Evolutionary conservation across 805 yeast species (phyloP).

Genomic region (Hanseniaspora lachancei): DNA sequence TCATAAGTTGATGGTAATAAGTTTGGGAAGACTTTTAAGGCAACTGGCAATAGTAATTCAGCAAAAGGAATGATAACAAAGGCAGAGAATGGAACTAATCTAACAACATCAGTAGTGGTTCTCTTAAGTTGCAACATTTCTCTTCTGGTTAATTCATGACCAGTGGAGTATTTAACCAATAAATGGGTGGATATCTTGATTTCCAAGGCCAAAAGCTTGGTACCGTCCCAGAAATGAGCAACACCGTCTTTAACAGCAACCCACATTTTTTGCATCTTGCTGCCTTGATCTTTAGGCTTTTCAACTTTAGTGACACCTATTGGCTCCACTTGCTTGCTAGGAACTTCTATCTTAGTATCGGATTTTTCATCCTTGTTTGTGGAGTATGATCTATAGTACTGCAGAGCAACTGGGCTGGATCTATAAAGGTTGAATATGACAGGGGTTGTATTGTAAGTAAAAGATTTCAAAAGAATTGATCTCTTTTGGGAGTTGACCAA

Average conservation of each 20-base stretch:
- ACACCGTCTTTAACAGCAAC: constrained; percentile 78
- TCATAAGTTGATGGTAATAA: constrained; percentile 87
- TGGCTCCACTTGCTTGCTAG: constrained; percentile 5
- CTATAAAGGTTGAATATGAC: background rate
- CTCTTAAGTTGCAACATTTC: constrained; percentile 79
- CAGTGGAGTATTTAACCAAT: constrained; percentile 68
- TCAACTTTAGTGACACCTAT: background rate
- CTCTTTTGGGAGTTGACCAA: background rate
- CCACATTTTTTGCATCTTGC: constrained; percentile 49
- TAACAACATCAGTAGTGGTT: constrained; percentile 70
- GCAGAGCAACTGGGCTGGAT: background rate
- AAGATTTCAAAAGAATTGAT: background rate
- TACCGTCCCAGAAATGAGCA: constrained; percentile 89
- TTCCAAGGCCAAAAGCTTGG: constrained; percentile 84
- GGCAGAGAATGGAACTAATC: constrained; percentile 86
- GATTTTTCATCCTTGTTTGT: background rate
- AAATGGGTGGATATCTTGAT: constrained; percentile 71
- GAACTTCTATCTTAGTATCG: background rate
- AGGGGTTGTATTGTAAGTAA: background rate
- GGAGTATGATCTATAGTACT: constrained; percentile 1
- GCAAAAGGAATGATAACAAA: constrained; percentile 89
- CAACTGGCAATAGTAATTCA: constrained; percentile 77
- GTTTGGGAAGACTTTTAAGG: constrained; percentile 85
- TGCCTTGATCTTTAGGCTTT: background rate
- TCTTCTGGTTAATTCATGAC: constrained; percentile 82